Evolutionary conservation across 1,284 basidiomycete genomes (phyloP), one percentile per base, ranked within the genome.

Genomic region (Earliella scabrosa): DNA sequence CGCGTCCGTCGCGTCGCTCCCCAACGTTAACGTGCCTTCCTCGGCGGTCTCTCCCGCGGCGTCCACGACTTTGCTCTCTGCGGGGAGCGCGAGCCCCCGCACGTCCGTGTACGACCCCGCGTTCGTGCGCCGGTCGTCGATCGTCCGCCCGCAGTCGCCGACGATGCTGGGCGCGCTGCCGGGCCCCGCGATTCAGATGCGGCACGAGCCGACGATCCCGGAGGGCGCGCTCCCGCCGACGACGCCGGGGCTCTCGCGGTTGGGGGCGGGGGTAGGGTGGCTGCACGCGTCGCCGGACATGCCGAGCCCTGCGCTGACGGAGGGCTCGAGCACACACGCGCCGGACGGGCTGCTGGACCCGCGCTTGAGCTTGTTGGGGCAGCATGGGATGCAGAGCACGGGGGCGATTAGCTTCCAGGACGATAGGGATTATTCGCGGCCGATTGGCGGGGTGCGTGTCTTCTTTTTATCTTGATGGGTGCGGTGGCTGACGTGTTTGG

Each of bases 401-500:
- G 67, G 71, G 20, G 67, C 69, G 39, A 54, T 72, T 32, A 79
- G 77, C 57, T 64, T 78, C 56, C 62, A 70, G 52, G 77, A 79
- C 57, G 75, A 79, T 48, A 70, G 76, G 59, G 77, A 78, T 49
- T 78, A 78, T 52, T 77, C 77, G 9, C 67, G 77, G 46, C 77
- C 77, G 2, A 78, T 78, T 23, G 73, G 70, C 32, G 77, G 73
- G 38, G 77, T 78, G 16, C 68, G 77, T 68, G 29, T 36, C 35
- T 51, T 9, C n/a, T 24, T 16, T 32, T 27, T 24, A 0, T 16
- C 16, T 36, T 36, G 45, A 34, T 9, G n/a, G n/a, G n/a, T n/a
- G n/a, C n/a, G n/a, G n/a, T n/a, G n/a, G n/a, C n/a, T n/a, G n/a
- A n/a, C n/a, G n/a, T n/a, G 7, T 16, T 35, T 18, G 26, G 14